phyloP scores from a whole-genome alignment of 768 basidiomycete genomes.

The Hygrophorus pudorinus region DNA sequence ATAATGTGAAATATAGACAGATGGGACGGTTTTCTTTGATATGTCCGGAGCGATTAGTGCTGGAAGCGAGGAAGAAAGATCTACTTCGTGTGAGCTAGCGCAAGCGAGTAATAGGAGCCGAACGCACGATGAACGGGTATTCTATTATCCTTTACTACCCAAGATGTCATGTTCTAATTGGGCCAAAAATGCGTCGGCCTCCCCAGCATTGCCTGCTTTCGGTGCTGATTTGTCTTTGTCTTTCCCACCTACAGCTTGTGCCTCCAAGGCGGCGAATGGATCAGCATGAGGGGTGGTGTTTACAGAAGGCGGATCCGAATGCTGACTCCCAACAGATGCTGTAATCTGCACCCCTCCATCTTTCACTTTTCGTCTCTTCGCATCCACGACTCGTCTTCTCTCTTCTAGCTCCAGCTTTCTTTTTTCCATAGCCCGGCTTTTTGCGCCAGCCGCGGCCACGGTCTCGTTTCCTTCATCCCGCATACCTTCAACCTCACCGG shows the following conservation, averaged over 20 bases:
- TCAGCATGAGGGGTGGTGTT: slow-evolving; percentile 19
- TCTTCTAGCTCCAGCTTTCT: slow-evolving; percentile 68
- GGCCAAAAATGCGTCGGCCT: slow-evolving; percentile 60
- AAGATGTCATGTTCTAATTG: slow-evolving; percentile 56
- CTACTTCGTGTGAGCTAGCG: background rate
- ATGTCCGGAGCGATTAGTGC: slow-evolving; percentile 39
- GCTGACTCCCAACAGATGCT: background rate
- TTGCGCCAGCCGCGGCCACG: slow-evolving; percentile 15
- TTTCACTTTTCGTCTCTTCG: slow-evolving; percentile 52
- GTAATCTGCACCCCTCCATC: slow-evolving; percentile 5
- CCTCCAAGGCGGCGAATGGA: slow-evolving; percentile 44
- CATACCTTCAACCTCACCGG: slow-evolving; percentile 79
- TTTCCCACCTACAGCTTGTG: slow-evolving; percentile 19
- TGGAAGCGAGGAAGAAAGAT: slow-evolving; percentile 20
- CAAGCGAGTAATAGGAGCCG: no score
- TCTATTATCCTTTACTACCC: slow-evolving; percentile 12
- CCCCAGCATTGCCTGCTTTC: slow-evolving; percentile 13
- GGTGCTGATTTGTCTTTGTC: slow-evolving; percentile 10
- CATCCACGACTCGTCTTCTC: slow-evolving; percentile 48
- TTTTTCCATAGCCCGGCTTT: slow-evolving; percentile 60
- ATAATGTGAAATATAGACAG: slow-evolving; percentile 27
- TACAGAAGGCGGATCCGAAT: background rate
- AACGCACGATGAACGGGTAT: no score
- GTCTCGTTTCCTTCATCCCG: slow-evolving; percentile 18
- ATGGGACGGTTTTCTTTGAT: slow-evolving; percentile 27